Evolutionary conservation across 495 filamentous ascomycete genomes (phyloP), one percentile per base, ranked within the genome.

Genomic region (Lepidopterella palustris): DNA sequence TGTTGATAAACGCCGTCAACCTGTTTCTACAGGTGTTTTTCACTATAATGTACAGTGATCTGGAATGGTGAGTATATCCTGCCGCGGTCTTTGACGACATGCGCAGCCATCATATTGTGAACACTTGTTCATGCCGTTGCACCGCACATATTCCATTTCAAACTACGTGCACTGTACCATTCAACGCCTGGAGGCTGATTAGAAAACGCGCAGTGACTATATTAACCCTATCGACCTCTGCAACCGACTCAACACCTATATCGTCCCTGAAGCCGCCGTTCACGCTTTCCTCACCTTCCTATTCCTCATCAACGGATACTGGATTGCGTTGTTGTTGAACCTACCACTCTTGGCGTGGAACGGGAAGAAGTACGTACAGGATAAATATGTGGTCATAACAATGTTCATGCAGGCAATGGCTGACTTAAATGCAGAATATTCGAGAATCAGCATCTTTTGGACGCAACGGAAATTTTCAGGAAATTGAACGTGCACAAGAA

Each of bases 191-290:
- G 21, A 55, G 18, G 20, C 25, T 29, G 29, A 55, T 51, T n/a
- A n/a, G n/a, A n/a, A 42, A 42, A 42, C 35, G 9, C 31, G 45
- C 68, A 96, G 92, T 78, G 95, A 99, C 78, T 99, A 99, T 78
- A 97, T 99, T 79, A 99, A 99, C 79, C 95, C 95, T 15, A 97
- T 97, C 80, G 95, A 99, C 71, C 92, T 99, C 64, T 99, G 95
- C 87, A 99, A 99, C 86, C 88, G 95, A 66, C 88, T 99, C 63
- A 99, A 99, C 80, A 91, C 91, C 73, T 97, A 99, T 80, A 99
- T 99, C 74, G 85, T 97, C 72, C 95, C 95, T 72, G 95, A 99
- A 83, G 95, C 93, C 67, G 92, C 89, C 63, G 92, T 99, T 60
- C 95, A 99, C 72, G 91, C 84, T 58, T 90, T 96, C 80, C 78